Conservation (phyloP, 805 yeast genomes). For the Kodamaea leandrae region DNA sequence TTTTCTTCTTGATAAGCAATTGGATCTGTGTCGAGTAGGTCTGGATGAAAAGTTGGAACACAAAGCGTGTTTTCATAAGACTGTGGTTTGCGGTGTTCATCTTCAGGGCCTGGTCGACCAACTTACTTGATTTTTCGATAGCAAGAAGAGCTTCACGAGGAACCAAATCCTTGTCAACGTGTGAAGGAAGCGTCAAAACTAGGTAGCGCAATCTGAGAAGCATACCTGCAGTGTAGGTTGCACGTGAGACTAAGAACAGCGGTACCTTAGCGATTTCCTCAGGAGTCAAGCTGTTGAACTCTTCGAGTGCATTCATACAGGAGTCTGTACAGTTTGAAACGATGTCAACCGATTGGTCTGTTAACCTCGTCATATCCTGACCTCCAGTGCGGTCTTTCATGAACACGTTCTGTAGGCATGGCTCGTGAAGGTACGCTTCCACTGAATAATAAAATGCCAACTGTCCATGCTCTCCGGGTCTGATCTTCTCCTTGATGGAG, state of each 20-base stretch:
- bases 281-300: conserved; percentile 43
- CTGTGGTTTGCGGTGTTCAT: conserved; percentile 43
- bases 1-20: conserved; percentile 25
- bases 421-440: conserved; percentile 66
- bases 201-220: conserved; percentile 55
- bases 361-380: conserved; percentile 16
- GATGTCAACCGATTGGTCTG: conserved; percentile 35
- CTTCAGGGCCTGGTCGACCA: conserved; percentile 28
- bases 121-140: conserved; percentile 27
- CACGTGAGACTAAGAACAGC: conserved; percentile 51
- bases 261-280: conserved; percentile 58
- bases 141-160: conserved; percentile 44
- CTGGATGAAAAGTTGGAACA: conserved; percentile 57
- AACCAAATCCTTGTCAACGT: conserved; percentile 42
- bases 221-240: conserved; percentile 66
- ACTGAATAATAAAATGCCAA: conserved; percentile 58
- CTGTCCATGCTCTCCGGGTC: conserved; percentile 37
- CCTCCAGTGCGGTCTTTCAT: conserved; percentile 19
- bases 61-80: conserved; percentile 52
- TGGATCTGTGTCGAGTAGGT: conserved; percentile 58
- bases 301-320: conserved; percentile 50
- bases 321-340: conserved; percentile 52
- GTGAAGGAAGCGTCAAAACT: conserved; percentile 51
- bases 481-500: conserved; percentile 37
- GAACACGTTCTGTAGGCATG: conserved; percentile 25